phyloP scores from a whole-genome alignment of 352 stramenopile genomes.

The Pythium diclinum region DNA sequence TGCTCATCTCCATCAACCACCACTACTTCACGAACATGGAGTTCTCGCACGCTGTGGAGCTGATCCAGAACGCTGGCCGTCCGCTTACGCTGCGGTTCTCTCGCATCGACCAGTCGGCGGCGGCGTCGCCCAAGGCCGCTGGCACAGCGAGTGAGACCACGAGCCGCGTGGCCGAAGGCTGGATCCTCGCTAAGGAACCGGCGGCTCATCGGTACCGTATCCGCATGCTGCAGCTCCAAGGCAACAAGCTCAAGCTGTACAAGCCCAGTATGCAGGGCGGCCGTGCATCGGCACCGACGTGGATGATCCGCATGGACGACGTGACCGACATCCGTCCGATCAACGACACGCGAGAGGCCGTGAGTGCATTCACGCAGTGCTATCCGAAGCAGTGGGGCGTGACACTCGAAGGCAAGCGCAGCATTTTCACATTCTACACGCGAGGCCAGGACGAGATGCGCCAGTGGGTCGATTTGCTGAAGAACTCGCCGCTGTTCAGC shows the following conservation, averaged over 20 bases:
- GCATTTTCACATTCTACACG: constrained; percentile 87
- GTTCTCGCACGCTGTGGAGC: constrained; percentile 72
- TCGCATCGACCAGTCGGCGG: constrained; percentile 36
- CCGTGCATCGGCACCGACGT: constrained; percentile 59
- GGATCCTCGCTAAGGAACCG: constrained; percentile 83
- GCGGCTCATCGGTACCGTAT: constrained; percentile 71
- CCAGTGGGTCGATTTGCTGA: constrained; percentile 85
- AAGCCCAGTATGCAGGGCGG: constrained; percentile 83
- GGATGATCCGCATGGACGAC: constrained; percentile 78
- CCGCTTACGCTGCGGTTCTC: constrained; percentile 84
- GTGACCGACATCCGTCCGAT: constrained; percentile 81
- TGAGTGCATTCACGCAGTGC: constrained; percentile 78
- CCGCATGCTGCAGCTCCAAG: constrained; percentile 80
- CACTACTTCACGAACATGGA: constrained; percentile 87
- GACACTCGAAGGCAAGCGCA: constrained; percentile 75
- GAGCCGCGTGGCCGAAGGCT: constrained; percentile 72
- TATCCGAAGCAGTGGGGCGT: constrained; percentile 85
- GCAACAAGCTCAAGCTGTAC: constrained; percentile 76
- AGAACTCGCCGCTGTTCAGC: constrained; percentile 78
- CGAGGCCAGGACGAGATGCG: constrained; percentile 71
- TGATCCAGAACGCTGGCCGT: constrained; percentile 64
- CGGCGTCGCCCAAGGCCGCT: constrained; percentile 20
- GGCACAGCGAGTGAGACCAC: constrained; percentile 20
- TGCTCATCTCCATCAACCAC: constrained; percentile 86
- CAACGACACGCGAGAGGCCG: constrained; percentile 74